Evolutionary conservation across 2,329 filamentous ascomycete species (phyloP).

Genomic region (Exophiala sp.): DNA sequence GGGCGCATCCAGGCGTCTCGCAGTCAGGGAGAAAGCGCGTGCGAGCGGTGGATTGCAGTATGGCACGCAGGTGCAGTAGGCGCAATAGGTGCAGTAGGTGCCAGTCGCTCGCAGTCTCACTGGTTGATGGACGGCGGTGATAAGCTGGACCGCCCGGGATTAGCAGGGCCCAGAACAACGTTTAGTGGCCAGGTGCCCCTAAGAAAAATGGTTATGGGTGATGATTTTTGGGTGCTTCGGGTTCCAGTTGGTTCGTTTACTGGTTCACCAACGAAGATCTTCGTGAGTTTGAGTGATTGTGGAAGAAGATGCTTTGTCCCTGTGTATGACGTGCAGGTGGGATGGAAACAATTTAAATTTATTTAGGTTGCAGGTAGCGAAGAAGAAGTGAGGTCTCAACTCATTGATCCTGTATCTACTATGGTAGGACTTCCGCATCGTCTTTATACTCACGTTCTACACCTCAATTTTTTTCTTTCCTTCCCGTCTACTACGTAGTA

Average conservation of each 20-base stretch:
- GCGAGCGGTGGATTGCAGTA: no score
- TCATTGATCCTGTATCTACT: no score
- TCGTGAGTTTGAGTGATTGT: no score
- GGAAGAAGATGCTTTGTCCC: neutral
- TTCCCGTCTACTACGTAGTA: no score
- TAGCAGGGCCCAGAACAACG: neutral
- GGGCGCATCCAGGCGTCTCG: neutral
- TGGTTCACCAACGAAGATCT: neutral
- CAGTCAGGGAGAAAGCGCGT: neutral
- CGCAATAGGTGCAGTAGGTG: no score
- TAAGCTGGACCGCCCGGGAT: neutral
- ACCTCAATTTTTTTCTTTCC: no score
- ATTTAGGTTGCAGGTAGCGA: no score
- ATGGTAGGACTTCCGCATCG: no score
- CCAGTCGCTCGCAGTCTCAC: no score
- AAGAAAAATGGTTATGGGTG: neutral
- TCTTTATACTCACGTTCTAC: no score
- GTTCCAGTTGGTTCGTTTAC: neutral
- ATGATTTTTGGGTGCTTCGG: neutral
- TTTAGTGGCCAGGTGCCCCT: neutral
- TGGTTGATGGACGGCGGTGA: no score
- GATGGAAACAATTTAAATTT: neutral
- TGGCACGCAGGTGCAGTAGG: no score
- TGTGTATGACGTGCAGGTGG: neutral
- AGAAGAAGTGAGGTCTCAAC: neutral